Base-by-base conservation (phyloP, 768 basidiomycete genomes). In the Collybiopsis luxurians region DNA sequence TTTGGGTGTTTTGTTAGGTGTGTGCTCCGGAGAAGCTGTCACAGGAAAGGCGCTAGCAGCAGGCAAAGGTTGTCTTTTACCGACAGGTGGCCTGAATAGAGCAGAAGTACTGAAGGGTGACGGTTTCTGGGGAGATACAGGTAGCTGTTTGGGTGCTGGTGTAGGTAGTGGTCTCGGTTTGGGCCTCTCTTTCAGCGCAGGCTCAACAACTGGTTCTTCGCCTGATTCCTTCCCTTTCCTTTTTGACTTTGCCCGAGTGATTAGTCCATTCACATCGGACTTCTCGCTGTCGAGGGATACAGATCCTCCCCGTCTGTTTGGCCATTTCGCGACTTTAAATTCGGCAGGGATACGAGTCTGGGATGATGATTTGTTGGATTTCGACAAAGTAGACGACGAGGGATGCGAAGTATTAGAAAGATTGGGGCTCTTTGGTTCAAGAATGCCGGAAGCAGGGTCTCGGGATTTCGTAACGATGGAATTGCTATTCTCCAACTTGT, bases 401-500 rank as follows among this genome's bases (percentile, higher is more conserved):
- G 19, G 65, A 72, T 36, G 43, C 0, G 39, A 39, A 44, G 42
- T 28, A 28, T 53, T 55, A 9, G 55, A 56, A 21, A 42, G 53
- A 44, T 52, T 52, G 19, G 56, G 59, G 48, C 26, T 50, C 45
- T 39, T 54, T 45, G 10, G 27, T 38, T 26, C 55, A 34, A 28
- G 52, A 23, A 49, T 45, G 45, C n/a, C 30, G 15, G 54, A 40
- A 30, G 24, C 30, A 45, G 55, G 31, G 19, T 55, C 63, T 63
- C 6, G 58, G 53, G 44, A 15, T 17, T 24, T 46, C 27, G 46
- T 4, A 13, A 28, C 7, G 9, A 64, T 59, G 1, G 3, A 30
- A 26, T 43, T 11, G 54, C 52, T 31, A 1, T 15, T 30, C 17
- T 23, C 53, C 27, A 60, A 64, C 56, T 69, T 75, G 24, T 65